Conservation (phyloP, 306 rosid genomes). For the Abrus pulchellus region DNA sequence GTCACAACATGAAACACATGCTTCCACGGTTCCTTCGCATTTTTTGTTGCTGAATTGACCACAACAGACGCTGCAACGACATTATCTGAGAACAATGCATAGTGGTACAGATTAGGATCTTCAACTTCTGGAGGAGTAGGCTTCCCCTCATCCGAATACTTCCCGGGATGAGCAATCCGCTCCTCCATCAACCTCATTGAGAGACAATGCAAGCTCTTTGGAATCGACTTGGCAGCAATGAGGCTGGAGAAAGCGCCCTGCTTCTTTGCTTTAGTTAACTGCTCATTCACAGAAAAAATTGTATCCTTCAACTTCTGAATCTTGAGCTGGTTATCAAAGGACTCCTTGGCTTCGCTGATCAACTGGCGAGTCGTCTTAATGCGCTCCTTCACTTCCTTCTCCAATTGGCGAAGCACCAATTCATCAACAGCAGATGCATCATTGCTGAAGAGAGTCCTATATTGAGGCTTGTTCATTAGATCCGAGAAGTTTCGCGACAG, state of each 20-base stretch:
- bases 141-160: conserved; percentile 72
- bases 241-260: conserved; percentile 95
- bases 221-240: conserved; percentile 90
- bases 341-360: conserved; percentile 86
- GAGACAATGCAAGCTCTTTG: conserved; percentile 80
- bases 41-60: conserved; percentile 79
- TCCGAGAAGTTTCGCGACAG: conserved; percentile 79
- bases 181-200: conserved; percentile 84
- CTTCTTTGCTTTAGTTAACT: conserved; percentile 86
- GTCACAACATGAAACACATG: conserved; percentile 93
- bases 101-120: conserved; percentile 82
- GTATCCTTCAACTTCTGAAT: conserved; percentile 96
- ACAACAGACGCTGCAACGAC: conserved; percentile 89
- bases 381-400: conserved; percentile 93
- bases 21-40: conserved; percentile 86
- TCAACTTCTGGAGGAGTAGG: conserved; percentile 67
- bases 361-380: conserved; percentile 85
- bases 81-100: conserved; percentile 84
- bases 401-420: conserved; percentile 76
- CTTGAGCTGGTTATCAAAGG: conserved; percentile 93
- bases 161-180: conserved; percentile 73
- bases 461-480: conserved; percentile 74
- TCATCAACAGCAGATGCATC: conserved; percentile 74
- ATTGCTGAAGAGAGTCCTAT: conserved; percentile 60
- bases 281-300: conserved; percentile 87